Conservation (phyloP, 2,329 filamentous ascomycete genomes). For the Beauveria rudraprayagi region DNA sequence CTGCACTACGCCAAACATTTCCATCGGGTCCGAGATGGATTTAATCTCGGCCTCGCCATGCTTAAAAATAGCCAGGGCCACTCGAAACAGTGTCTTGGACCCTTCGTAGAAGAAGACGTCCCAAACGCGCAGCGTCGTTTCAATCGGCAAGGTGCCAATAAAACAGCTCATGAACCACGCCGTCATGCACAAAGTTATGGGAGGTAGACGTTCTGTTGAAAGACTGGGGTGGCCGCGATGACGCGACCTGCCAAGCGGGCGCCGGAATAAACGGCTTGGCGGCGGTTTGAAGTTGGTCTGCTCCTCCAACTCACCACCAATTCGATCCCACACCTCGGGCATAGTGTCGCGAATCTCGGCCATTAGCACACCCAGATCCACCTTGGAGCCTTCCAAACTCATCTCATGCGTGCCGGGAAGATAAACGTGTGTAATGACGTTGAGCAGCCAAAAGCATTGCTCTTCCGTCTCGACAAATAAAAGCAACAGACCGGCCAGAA, state of each 20-base stretch:
- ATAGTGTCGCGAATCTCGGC: constrained; percentile 72
- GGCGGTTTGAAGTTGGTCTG: constrained; percentile 30
- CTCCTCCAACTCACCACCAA: constrained; percentile 67
- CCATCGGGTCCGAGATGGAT: constrained; percentile 76
- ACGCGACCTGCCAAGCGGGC: constrained; percentile 30
- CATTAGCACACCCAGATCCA: constrained; percentile 92
- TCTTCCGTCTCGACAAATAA: constrained; percentile 85
- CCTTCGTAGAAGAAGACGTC: constrained; percentile 95
- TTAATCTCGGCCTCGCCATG: constrained; percentile 74
- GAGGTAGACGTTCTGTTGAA: constrained; percentile 58
- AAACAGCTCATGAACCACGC: constrained; percentile 98
- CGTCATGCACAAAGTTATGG: constrained; percentile 86
- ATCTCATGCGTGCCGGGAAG: constrained; percentile 88
- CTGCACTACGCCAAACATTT: constrained; percentile 93
- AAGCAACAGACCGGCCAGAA: constrained; percentile 80
- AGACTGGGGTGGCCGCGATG: constrained; percentile 32
- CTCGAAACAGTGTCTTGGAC: constrained; percentile 85
- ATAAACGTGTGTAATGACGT: constrained; percentile 82
- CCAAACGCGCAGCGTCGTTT: constrained; percentile 88
- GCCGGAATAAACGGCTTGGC: constrained; percentile 27
- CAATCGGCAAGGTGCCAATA: constrained; percentile 85
- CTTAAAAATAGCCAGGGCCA: constrained; percentile 87
- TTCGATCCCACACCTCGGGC: constrained; percentile 78
- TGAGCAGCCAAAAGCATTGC: constrained; percentile 85
- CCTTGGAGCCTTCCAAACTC: constrained; percentile 83